A percentile compares a stretch with the other conserved stretches of the same genome.
Evolutionary conservation across 441 rosid species (phyloP).

Genomic region (Populus hybrid): DNA sequence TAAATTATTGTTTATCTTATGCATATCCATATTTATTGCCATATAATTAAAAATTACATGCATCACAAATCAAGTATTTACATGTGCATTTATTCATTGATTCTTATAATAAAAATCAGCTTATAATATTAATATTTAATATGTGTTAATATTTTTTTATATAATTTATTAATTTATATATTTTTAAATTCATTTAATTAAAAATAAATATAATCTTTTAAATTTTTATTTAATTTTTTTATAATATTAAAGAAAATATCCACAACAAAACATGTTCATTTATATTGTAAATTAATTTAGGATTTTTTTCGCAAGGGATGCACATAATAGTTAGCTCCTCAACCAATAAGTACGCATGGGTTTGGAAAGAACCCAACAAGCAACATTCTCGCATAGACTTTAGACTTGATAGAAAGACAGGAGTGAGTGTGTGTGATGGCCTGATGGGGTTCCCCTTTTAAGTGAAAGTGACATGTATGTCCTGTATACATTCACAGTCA

Average conservation of each 20-base stretch:
- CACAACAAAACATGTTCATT: too few relatives aligned
- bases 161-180: too few relatives aligned
- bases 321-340: slow-evolving; percentile 3
- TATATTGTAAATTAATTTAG: background rate
- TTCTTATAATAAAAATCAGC: too few relatives aligned
- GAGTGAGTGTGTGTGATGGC: background rate
- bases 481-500: slow-evolving; percentile 24
- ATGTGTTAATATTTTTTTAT: background rate
- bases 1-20: background rate
- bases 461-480: slow-evolving; percentile 49
- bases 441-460: slow-evolving; percentile 36
- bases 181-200: too few relatives aligned
- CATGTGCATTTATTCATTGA: too few relatives aligned
- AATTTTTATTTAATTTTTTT: too few relatives aligned
- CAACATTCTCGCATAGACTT: slow-evolving; percentile 18
- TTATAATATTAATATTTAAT: too few relatives aligned
- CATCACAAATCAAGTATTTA: background rate
- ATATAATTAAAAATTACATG: background rate
- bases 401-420: slow-evolving; percentile 10
- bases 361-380: slow-evolving; percentile 22
- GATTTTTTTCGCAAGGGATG: background rate
- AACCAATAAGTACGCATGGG: slow-evolving; percentile 58
- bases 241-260: too few relatives aligned
- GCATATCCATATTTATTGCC: too few relatives aligned
- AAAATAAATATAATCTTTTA: too few relatives aligned